Base-by-base conservation (phyloP, 78 protist species). In the Creolimax fragrantissima region DNA sequence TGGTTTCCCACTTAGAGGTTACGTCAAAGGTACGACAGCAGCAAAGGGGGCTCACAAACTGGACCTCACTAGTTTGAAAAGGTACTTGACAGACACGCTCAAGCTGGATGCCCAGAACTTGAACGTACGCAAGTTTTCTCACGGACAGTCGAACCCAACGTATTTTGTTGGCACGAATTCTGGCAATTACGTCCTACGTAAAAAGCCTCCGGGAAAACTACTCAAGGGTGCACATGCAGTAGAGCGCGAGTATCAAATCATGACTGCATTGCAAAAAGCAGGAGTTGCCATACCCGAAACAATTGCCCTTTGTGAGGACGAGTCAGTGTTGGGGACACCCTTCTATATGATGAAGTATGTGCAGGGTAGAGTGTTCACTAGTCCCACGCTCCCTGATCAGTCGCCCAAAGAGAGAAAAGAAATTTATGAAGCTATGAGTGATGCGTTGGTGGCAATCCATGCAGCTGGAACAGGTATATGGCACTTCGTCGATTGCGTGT, bases 131-230 rank as follows among this genome's bases (percentile, higher is more conserved):
- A 83, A 90, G 88, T 90, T 90, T 67, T 32, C 86, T 0, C 58
- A 84, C 11, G 96, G 96, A 17, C 92, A 91, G 95, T n/a, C 74
- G 84, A 95, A 95, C 92, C 97, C 97, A 39, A 95, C 97, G 24
- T 95, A 84, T 81, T 86, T 43, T 35, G 4, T 84, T 37, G 5
- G 94, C 35, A 2, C 47, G 2, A 90, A 90, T 2, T 58, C 74
- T 32, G 74, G 74, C 24, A 58, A 24, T 17, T 58, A 32, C 24
- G 74, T 1, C 74, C 39, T 42, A 44, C 47, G 96, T 43, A 93
- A 93, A 84, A 91, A 96, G 45, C 97, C 97, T 35, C 95, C 95
- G 6, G 97, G 97, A n/a, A 86, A 90, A 41, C 89, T 93, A 5
- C 95, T 95, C 37, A 93, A 88, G 7, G 41, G 45, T 2, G 96